phyloP scores from a whole-genome alignment of 2,329 filamentous ascomycete genomes.

The Ophiocordyceps camponoti-saundersi region DNA sequence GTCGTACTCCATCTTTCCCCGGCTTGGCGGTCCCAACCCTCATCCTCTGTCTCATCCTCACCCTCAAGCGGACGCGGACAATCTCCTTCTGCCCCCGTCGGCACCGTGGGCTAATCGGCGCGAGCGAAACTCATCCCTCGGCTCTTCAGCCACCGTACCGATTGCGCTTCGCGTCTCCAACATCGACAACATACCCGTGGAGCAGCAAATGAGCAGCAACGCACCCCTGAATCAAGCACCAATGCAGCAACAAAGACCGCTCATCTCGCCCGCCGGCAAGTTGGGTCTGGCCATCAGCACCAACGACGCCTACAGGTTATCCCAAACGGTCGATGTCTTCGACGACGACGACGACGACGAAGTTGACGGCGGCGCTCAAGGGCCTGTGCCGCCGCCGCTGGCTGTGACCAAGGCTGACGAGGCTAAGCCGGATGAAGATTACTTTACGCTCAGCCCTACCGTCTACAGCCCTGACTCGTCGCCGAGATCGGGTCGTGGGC shows the following conservation, averaged over 20 bases:
- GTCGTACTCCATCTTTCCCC: conserved; percentile 17
- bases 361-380: not conserved
- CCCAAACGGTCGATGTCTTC: not conserved
- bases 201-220: not conserved
- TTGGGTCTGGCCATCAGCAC: conserved; percentile 1
- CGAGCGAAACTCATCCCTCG: conserved; percentile 41
- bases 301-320: not conserved
- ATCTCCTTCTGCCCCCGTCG: conserved; percentile 21
- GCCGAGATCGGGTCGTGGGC: not conserved
- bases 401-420: not conserved
- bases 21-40: conserved; percentile 2
- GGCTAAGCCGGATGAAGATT: conserved; percentile 7
- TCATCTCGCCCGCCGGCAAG: not conserved
- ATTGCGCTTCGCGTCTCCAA: conserved; percentile 53
- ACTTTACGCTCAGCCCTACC: conserved; percentile 28
- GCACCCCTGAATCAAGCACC: no score
- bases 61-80: not conserved
- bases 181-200: conserved; percentile 28
- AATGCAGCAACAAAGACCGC: not conserved
- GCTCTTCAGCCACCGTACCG: conserved; percentile 52
- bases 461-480: conserved; percentile 27
- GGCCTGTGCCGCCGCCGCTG: not conserved
- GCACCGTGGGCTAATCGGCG: conserved; percentile 25
- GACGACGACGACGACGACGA: conserved; percentile 1
- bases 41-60: not conserved